Evolutionary conservation across 345 rosid species (phyloP), one percentile per base, ranked within the genome.

Genomic region (Eucalyptus camaldulensis): DNA sequence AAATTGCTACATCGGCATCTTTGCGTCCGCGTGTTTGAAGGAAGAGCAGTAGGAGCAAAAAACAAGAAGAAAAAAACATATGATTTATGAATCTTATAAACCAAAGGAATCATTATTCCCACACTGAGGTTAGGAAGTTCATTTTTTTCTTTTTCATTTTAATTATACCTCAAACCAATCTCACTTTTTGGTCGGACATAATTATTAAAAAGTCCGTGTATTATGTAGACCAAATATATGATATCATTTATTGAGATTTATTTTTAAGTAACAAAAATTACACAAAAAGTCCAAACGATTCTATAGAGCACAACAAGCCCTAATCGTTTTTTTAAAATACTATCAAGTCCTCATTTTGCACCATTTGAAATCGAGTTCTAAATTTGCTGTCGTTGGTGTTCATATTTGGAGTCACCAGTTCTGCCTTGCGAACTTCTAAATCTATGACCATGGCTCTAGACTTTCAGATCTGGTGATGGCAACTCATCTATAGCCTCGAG

Each of bases 301-400:
- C 27, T 60, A 25, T 0, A 60, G 7, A 11, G 31, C n/a, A 60
- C 15, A 60, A 27, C 31, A 27, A 60, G 15, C 1, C 67, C 31
- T 60, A 27, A 1, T 25, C 17, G 0, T 49, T 14, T 49, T 60
- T 56, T 60, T 0, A 1, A 12, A 27, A 60, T 27, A 29, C 4
- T 25, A 60, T 60, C 31, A 60, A 60, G 67, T 60, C 31, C 16
- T 60, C 16, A 60, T 12, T 60, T 60, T 25, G 31, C 67, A 60
- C 15, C 0, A 60, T 12, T 3, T 25, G 14, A 60, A 60, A 60
- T 60, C 67, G 14, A 60, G 16, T 25, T 60, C n/a, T 6, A 60
- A 6, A 60, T 60, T 60, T 60, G 15, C 31, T 12, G 1, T 6
- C 4, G 2, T 25, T 6, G 67, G n/a, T 29, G 67, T 60, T 6